Conservation (phyloP, 768 basidiomycete genomes). For the Daedalea quercina region DNA sequence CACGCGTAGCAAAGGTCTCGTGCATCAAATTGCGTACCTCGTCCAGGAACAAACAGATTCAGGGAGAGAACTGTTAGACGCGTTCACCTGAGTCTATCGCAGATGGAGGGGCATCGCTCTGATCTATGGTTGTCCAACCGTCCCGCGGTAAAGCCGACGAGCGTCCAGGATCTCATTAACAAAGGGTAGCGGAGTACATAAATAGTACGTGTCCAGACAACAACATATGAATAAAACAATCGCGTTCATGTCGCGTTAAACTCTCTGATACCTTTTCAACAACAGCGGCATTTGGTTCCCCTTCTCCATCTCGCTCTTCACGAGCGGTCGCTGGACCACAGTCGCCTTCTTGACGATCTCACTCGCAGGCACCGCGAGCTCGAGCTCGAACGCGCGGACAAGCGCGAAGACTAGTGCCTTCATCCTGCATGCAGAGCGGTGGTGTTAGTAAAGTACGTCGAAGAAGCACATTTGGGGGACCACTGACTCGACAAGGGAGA, state of each 20-base stretch:
- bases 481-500: slow-evolving; percentile 36
- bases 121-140: no score
- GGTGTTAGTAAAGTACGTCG: slow-evolving; percentile 12
- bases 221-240: no score
- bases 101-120: no score
- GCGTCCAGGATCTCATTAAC: no score
- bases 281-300: slow-evolving; percentile 8
- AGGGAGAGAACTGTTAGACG: no score
- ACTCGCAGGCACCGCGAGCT: slow-evolving; percentile 19
- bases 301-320: slow-evolving; percentile 9
- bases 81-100: no score
- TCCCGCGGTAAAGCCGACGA: no score
- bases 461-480: neutral
- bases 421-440: slow-evolving; percentile 11
- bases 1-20: no score
- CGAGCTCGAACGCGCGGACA: slow-evolving; percentile 23
- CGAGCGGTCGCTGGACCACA: slow-evolving; percentile 19
- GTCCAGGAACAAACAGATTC: no score
- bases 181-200: no score
- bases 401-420: slow-evolving; percentile 27
- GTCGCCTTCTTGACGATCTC: slow-evolving; percentile 13
- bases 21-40: no score
- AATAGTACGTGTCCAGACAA: no score
- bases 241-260: neutral
- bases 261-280: slow-evolving; percentile 9